phyloP scores from a whole-genome alignment of 257 asterid species.

The Ilex aquifolium region DNA sequence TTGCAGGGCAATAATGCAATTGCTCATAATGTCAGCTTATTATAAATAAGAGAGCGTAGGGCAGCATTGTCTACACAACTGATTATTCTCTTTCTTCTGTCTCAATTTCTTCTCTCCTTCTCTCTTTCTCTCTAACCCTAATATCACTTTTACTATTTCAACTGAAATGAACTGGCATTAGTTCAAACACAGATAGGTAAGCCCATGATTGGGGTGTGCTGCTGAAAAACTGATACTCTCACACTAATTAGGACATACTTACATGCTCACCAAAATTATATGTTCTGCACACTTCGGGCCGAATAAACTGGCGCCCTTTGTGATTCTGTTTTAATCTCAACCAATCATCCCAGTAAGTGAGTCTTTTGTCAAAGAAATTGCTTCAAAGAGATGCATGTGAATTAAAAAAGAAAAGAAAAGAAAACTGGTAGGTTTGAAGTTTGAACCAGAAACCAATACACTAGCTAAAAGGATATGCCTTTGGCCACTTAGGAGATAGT shows the following conservation, averaged over 20 bases:
- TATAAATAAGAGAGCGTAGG: too few species aligned
- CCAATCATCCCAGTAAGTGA: conserved; percentile 99
- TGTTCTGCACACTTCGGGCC: conserved; percentile 99
- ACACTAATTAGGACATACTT: conserved; percentile 20
- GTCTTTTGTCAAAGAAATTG: conserved; percentile 66
- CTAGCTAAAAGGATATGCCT: conserved; percentile 85
- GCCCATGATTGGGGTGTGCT: too few species aligned
- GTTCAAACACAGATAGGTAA: background rate
- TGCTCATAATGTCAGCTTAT: too few species aligned
- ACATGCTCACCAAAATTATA: conserved; percentile 98
- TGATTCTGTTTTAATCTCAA: conserved; percentile 83
- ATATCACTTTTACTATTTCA: too few species aligned
- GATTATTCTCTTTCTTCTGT: too few species aligned
- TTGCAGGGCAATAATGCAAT: too few species aligned
- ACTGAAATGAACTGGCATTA: too few species aligned
- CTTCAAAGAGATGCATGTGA: conserved; percentile 15
- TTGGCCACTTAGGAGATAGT: conserved; percentile 98
- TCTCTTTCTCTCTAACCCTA: too few species aligned
- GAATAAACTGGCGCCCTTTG: conserved; percentile 85
- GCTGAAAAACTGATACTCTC: too few species aligned
- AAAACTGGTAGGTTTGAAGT: conserved; percentile 3
- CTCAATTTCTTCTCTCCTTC: too few species aligned
- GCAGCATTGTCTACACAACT: too few species aligned
- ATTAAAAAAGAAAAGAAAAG: background rate
- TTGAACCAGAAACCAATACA: conserved; percentile 4